phyloP scores from a whole-genome alignment of 768 basidiomycete genomes.

The Phaeolepiota aurea region DNA sequence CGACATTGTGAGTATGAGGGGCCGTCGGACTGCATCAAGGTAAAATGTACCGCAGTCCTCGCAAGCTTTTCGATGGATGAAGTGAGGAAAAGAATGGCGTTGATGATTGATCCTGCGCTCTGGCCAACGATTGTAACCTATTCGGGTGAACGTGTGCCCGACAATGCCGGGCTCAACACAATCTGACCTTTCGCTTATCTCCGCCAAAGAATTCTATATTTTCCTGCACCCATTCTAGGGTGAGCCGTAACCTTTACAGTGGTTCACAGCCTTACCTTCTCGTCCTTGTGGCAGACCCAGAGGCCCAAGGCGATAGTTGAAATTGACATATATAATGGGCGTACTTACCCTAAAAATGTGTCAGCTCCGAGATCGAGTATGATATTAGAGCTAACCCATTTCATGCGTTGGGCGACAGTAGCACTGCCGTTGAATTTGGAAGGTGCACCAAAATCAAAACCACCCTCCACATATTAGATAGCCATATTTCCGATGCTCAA shows the following conservation, averaged over 20 bases:
- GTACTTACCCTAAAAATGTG: constrained; percentile 25
- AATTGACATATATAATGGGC: constrained; percentile 18
- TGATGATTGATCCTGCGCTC: constrained; percentile 39
- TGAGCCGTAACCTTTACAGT: constrained; percentile 8
- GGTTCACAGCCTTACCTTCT: constrained; percentile 16
- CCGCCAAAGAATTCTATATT: constrained; percentile 58
- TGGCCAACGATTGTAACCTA: constrained; percentile 39
- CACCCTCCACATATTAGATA: too few species aligned
- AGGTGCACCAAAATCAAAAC: constrained; percentile 19
- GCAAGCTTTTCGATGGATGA: constrained; percentile 17
- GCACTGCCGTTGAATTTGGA: constrained; percentile 21
- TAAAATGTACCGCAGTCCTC: constrained; percentile 19
- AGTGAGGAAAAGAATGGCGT: constrained; percentile 25
- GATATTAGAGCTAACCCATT: constrained; percentile 16
- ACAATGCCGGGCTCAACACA: too few species aligned
- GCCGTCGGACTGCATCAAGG: background rate
- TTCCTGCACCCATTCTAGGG: constrained; percentile 47
- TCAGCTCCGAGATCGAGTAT: background rate
- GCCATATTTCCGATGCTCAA: too few species aligned
- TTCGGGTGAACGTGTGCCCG: too few species aligned
- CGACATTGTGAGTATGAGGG: too few species aligned
- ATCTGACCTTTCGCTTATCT: constrained; percentile 31
- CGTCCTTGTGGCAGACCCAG: constrained; percentile 26
- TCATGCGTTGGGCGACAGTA: constrained; percentile 27
- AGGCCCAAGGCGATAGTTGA: constrained; percentile 22